These are phyloP conservation scores for Corinectria fuckeliana DNA, from an alignment of 2,329 filamentous ascomycete species.

Conservation along the genomic window DNA sequence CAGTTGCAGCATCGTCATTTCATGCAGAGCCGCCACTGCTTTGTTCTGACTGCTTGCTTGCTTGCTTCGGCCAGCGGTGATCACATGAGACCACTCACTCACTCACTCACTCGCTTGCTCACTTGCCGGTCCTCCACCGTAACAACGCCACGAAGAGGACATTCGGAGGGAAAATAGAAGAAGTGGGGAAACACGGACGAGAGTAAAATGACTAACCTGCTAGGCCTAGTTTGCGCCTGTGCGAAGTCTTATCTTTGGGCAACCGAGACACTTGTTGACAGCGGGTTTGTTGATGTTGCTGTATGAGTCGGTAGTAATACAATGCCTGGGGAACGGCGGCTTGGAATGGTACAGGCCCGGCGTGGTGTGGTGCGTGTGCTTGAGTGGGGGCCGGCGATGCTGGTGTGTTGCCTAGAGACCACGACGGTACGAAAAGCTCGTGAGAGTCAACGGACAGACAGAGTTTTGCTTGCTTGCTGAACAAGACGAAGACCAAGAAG, in stretches of 20 bases:
- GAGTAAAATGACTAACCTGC: neutral
- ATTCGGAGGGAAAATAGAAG: neutral
- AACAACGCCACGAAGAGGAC: conserved; percentile 17
- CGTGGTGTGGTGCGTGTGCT: conserved; percentile 22
- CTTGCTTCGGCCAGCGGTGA: conserved; percentile 20
- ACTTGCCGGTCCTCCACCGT: conserved; percentile 31
- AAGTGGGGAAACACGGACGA: neutral
- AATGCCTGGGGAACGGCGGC: conserved; percentile 20
- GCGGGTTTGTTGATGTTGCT: conserved; percentile 19
- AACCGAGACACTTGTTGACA: conserved; percentile 4
- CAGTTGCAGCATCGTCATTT: conserved; percentile 26
- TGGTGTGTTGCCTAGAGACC: conserved; percentile 13
- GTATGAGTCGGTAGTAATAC: conserved; percentile 27
- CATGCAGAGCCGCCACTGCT: conserved; percentile 29
- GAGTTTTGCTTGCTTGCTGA: neutral
- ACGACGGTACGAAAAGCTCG: neutral
- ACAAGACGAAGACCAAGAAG: neutral
- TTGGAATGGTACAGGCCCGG: conserved; percentile 17
- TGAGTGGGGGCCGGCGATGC: conserved; percentile 25
- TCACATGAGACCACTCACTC: conserved; percentile 32
- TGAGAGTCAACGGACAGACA: neutral
- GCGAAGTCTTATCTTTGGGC: neutral
- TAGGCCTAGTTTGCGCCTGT: neutral
- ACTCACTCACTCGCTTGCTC: conserved; percentile 22
- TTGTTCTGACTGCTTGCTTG: conserved; percentile 23